Conservation (phyloP, 1,284 basidiomycete species). For the Boletus semigastroideus region DNA sequence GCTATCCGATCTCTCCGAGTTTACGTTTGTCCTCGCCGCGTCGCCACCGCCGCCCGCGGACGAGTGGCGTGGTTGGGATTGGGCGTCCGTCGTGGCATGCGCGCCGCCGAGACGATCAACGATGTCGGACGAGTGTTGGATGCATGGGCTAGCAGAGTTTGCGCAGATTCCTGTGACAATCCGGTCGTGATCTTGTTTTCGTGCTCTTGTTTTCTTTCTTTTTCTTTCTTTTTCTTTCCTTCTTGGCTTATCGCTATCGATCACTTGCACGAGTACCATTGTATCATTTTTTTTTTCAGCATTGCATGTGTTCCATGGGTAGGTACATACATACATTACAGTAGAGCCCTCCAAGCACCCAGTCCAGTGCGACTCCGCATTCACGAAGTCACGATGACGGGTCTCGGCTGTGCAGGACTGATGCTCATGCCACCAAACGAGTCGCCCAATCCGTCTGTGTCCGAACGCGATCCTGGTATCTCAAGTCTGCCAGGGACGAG, state of each 20-base stretch:
- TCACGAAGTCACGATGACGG: conserved; percentile 18
- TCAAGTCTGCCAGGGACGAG: conserved; percentile 10
- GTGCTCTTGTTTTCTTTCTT: background rate
- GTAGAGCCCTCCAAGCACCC: no score
- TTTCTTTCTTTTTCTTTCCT: background rate
- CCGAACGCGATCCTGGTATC: conserved; percentile 19
- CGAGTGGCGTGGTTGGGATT: conserved; percentile 24
- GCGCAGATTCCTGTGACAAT: conserved; percentile 15
- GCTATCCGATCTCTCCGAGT: conserved; percentile 30
- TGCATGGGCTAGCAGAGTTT: conserved; percentile 19
- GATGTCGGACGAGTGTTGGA: background rate
- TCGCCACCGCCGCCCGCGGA: conserved; percentile 22
- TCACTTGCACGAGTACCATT: no score
- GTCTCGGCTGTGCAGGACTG: conserved; percentile 47
- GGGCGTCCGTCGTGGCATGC: conserved; percentile 19
- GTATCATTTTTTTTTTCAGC: no score
- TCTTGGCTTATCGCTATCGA: background rate
- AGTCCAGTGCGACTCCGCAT: no score
- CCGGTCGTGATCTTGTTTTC: conserved; percentile 20
- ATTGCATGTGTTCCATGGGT: no score
- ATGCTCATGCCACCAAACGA: conserved; percentile 81
- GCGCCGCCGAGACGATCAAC: background rate
- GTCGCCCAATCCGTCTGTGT: conserved; percentile 46
- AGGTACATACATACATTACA: no score
- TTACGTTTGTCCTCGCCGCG: conserved; percentile 26